A percentile compares a stretch with the other conserved stretches of the same genome.
These are phyloP conservation scores for Boletellus emodensis DNA, from an alignment of 768 basidiomycete genomes.

Conservation along the genomic window DNA sequence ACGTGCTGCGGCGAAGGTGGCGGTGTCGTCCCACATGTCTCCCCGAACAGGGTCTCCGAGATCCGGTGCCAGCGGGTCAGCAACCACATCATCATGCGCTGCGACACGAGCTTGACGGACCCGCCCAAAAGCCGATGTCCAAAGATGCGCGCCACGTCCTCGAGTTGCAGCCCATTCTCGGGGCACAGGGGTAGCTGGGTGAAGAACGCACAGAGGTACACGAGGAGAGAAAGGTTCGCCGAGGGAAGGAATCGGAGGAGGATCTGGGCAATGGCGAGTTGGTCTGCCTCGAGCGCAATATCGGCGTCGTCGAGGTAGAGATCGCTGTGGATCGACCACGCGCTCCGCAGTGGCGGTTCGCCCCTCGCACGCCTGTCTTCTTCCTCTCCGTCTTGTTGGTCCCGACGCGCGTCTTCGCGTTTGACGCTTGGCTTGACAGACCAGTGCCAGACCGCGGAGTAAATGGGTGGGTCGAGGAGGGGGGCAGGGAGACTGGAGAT, in stretches of 20 bases:
- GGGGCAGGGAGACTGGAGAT: conserved; percentile 46
- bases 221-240: conserved; percentile 37
- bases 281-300: conserved; percentile 29
- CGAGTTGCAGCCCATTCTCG: conserved; percentile 45
- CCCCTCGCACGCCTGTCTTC: conserved; percentile 29
- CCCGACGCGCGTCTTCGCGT: conserved; percentile 29
- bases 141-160: conserved; percentile 46
- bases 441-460: conserved; percentile 41
- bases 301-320: conserved; percentile 15
- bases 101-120: conserved; percentile 18
- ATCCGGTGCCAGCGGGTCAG: conserved; percentile 26
- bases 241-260: conserved; percentile 49
- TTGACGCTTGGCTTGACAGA: conserved; percentile 41
- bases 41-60: conserved; percentile 24
- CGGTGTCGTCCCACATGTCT: conserved; percentile 23
- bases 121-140: conserved; percentile 40
- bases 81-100: conserved; percentile 34
- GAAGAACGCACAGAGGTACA: conserved; percentile 47
- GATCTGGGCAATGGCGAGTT: conserved; percentile 41
- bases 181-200: conserved; percentile 49
- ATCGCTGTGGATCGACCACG: conserved; percentile 10
- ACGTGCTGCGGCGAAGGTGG: conserved; percentile 12
- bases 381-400: conserved; percentile 30
- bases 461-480: conserved; percentile 40
- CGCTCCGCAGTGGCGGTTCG: conserved; percentile 20